phyloP scores from a whole-genome alignment of 1,284 basidiomycete genomes.

The Boletellus deceptivus region DNA sequence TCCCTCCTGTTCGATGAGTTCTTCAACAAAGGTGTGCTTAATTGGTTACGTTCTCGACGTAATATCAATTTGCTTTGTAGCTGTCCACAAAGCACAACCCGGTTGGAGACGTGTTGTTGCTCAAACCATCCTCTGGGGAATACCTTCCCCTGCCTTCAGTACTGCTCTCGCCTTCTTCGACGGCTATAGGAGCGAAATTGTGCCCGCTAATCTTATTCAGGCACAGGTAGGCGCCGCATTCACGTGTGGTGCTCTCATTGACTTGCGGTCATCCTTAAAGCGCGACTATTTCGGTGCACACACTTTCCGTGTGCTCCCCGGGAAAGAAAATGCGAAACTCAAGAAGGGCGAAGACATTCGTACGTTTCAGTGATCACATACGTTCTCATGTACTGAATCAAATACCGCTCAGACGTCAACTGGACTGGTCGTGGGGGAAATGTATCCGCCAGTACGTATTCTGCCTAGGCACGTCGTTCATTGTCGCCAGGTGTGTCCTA shows the following conservation, averaged over 20 bases:
- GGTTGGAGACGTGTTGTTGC: slow-evolving; percentile 98
- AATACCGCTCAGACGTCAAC: slow-evolving; percentile 63
- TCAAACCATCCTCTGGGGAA: slow-evolving; percentile 97
- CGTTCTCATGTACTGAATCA: slow-evolving; percentile 10
- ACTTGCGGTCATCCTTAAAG: slow-evolving; percentile 43
- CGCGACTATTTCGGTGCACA: slow-evolving; percentile 93
- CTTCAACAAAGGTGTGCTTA: slow-evolving; percentile 82
- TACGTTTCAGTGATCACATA: slow-evolving; percentile 38
- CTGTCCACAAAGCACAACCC: slow-evolving; percentile 91
- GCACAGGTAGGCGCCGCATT: slow-evolving; percentile 60
- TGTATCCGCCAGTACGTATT: slow-evolving; percentile 91
- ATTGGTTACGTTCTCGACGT: neutral
- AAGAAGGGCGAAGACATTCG: slow-evolving; percentile 85
- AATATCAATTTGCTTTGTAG: slow-evolving; percentile 35
- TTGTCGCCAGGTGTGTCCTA: no score
- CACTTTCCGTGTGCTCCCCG: slow-evolving; percentile 89
- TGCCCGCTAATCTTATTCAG: slow-evolving; percentile 95
- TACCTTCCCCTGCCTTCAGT: slow-evolving; percentile 94
- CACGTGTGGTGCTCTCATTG: slow-evolving; percentile 15
- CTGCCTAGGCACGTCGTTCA: slow-evolving; percentile 57
- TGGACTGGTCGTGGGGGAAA: slow-evolving; percentile 94
- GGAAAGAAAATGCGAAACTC: slow-evolving; percentile 84
- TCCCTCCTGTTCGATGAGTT: slow-evolving; percentile 96
- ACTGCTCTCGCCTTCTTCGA: slow-evolving; percentile 99
- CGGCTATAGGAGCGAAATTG: slow-evolving; percentile 89